Evolutionary conservation across 257 asterid genomes (phyloP), one percentile per base, ranked within the genome.

Genomic region (Penstemon davidsonii): DNA sequence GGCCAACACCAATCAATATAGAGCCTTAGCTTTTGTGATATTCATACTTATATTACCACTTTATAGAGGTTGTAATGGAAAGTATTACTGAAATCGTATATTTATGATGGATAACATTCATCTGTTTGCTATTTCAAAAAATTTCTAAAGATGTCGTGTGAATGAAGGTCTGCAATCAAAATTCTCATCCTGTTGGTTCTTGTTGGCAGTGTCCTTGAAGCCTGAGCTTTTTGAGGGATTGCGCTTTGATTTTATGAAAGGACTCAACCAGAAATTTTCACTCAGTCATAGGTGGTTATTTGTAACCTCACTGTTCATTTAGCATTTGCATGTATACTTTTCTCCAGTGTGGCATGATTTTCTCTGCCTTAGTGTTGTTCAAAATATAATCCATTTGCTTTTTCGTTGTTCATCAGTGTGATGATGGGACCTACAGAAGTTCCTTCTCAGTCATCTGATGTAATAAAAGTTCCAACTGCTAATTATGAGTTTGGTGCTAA

Each of bases 401-500:
- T 54, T 72, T 46, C 42, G 36, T 60, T 67, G 62, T 72, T 64
- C 67, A 55, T 80, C 86, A 94, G 99, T 68, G 86, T 94, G 67
- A 80, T 91, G 80, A 91, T 91, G 97, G 99, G 99, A 25, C 96
- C 98, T 43, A 87, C 96, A 2, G 99, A 91, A 67, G 72, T 94
- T 79, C 98, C 99, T 25, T 25, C 33, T 19, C 99, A 89, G 85
- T 88, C 98, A 65, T 18, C 98, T 43, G 98, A 94, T 76, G 73
- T 84, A 1, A 86, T 94, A 64, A 94, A 94, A 80, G 73, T 94
- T 38, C 97, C 99, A 60, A 84, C 93, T 19, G 88, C 98, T 19
- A 81, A 94, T 70, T 94, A 94, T 69, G 99, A 94, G 82, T 94
- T 94, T 73, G 99, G 99, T 62, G 97, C 97, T 49, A 94, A 94